Evolutionary conservation across 768 basidiomycete species (phyloP).

Genomic region (Leccinum ochraceum): DNA sequence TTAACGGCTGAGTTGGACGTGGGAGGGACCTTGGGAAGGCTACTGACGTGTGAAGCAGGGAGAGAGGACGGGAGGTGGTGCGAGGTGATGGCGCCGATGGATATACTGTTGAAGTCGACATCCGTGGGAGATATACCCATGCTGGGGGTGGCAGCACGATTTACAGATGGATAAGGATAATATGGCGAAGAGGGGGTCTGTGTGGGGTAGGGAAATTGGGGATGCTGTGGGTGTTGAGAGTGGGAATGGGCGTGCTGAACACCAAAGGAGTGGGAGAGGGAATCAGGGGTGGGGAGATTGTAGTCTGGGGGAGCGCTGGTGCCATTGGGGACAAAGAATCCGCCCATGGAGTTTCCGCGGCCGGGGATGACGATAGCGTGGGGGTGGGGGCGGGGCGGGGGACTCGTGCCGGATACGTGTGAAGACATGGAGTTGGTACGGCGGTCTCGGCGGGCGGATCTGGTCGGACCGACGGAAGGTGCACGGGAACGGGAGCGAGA

Average conservation of each 20-base stretch:
- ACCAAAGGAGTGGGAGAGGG: conserved; percentile 31
- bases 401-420: conserved; percentile 51
- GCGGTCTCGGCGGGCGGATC: conserved; percentile 50
- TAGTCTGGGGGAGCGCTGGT: conserved; percentile 36
- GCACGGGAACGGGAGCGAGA: conserved; percentile 46
- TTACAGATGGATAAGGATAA: conserved; percentile 22
- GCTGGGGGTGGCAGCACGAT: conserved; percentile 18
- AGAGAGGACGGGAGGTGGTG: conserved; percentile 25
- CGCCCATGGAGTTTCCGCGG: conserved; percentile 32
- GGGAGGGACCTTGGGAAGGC: conserved; percentile 16
- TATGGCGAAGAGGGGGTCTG: conserved; percentile 33
- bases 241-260: conserved; percentile 36
- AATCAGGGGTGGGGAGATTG: conserved; percentile 46
- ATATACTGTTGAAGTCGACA: conserved; percentile 23
- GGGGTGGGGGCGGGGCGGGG: conserved; percentile 49
- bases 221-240: conserved; percentile 21
- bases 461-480: conserved; percentile 49
- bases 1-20: conserved; percentile 10
- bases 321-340: conserved; percentile 33
- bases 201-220: conserved; percentile 29
- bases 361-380: conserved; percentile 74
- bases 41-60: conserved; percentile 13
- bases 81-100: conserved; percentile 18
- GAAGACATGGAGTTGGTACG: conserved; percentile 62
- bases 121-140: conserved; percentile 31